These are phyloP conservation scores for Zygnema cylindricum DNA, from an alignment of 139 green algal genomes.

Conservation along the genomic window DNA sequence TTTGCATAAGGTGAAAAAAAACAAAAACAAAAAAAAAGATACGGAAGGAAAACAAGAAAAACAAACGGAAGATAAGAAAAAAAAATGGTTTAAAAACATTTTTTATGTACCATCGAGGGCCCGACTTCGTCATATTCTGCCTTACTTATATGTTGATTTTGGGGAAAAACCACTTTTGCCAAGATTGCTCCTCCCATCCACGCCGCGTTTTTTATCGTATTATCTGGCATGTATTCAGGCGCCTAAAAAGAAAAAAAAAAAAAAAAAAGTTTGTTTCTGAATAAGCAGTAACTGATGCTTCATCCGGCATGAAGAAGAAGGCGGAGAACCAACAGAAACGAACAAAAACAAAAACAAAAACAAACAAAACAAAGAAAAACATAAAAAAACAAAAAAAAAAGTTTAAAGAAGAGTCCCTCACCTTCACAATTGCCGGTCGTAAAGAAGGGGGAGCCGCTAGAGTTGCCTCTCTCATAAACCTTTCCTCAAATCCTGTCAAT, in stretches of 20 bases:
- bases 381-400: too few species aligned
- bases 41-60: too few species aligned
- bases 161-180: constrained; percentile 76
- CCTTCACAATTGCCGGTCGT: constrained; percentile 56
- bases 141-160: constrained; percentile 82
- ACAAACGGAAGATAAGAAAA: background rate
- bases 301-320: background rate
- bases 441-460: constrained; percentile 31
- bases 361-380: too few species aligned
- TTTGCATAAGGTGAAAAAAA: too few species aligned
- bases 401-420: too few species aligned
- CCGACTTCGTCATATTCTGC: constrained; percentile 86
- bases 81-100: constrained; percentile 59
- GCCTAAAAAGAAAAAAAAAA: background rate
- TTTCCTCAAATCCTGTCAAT: constrained; percentile 26
- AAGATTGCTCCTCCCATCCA: constrained; percentile 90
- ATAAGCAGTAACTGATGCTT: too few species aligned
- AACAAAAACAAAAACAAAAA: background rate
- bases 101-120: constrained; percentile 75
- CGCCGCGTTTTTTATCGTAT: constrained; percentile 65
- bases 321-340: too few species aligned
- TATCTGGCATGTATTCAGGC: constrained; percentile 81
- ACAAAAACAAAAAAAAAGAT: too few species aligned
- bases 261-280: background rate
- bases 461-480: constrained; percentile 21